Evolutionary conservation across 495 filamentous ascomycete genomes (phyloP), one percentile per base, ranked within the genome.

Genomic region (Schizothecium vesticola): DNA sequence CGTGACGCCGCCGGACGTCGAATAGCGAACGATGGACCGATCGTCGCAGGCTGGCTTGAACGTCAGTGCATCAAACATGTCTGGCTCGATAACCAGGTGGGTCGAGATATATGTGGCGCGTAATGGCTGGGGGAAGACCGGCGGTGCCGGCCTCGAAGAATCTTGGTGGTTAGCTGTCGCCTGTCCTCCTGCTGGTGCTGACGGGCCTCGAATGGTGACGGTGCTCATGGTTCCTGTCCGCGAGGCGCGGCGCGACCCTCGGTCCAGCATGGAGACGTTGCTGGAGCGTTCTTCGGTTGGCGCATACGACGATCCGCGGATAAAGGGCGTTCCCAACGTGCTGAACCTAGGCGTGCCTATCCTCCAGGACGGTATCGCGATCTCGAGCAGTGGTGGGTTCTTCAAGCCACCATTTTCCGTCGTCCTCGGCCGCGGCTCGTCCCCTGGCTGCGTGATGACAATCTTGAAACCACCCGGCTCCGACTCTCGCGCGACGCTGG

Each of bases 341-440:
- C 89, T 94, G 76, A 97, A 97, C 59, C 88, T 87, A 11, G 93
- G 91, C 3, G 91, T 90, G 4, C 92, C 93, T 64, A 98, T 82
- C 64, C 89, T 88, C 81, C 96, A 96, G 69, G 92, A 89, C 56
- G 95, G 93, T 66, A 97, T 96, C 9, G 90, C 86, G 43, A 94
- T 85, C 70, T 96, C 88, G 60, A 97, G 77, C 55, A 89, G 79
- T 21, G 88, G 88, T 55, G 84, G 76, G 73, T 76, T 68, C 79
- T 73, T 69, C 59, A 71, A 58, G 56, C 79, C 75, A 56, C 82
- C 63, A 28, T 87, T 85, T 70, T 91, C 88, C n/a, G 87, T 82
- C 19, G 91, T 90, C 73, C 87, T 91, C 10, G 92, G 87, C 29
- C 83, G 77, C 57, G 72, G 68, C 70, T 80, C 86, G 71, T 82